Base-by-base conservation (phyloP, 257 asterid genomes). In the Lithospermum erythrorhizon region DNA sequence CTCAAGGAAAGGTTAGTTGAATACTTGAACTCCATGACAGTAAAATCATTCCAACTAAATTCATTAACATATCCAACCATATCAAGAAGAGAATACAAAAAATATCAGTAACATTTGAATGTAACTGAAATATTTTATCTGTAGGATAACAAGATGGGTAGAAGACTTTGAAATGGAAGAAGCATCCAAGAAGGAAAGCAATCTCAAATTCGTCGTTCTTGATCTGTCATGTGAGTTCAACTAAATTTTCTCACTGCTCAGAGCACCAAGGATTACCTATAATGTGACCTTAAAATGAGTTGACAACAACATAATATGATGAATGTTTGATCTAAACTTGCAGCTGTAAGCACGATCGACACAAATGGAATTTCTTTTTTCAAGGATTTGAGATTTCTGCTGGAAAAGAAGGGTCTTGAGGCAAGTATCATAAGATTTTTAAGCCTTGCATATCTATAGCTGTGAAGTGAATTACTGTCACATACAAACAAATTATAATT, bases 331-430 rank as follows among this genome's bases (percentile, higher is more conserved):
- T 53, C 18, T 53, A n/a, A 7, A 7, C 55, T 59, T 73, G 59
- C 89, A 90, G 97, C 87, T 75, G 94, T 84, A 69, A 84, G 82
- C 70, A 72, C 87, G 35, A 74, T 83, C 54, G 96, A 90, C 70
- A 81, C 96, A 61, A 87, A 72, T 76, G 97, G 95, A 32, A 77
- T 85, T 61, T 74, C 95, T 57, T 83, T 87, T 66, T 78, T 87
- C 78, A 83, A 81, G 74, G 96, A 90, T 61, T 70, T 90, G 84
- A 81, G 76, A 73, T 69, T 76, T 81, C 8, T 72, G 48, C 19
- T 81, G 41, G 89, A 83, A 35, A 85, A 78, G 76, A 90, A 77
- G 67, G 72, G 78, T 51, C 70, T 78, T 61, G 86, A 90, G 95
- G 97, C 69, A 80, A 81, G 85, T 74, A 11, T 3, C 21, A 25